Base-by-base conservation (phyloP, 306 rosid genomes). In the Macrotyloma uniflorum region DNA sequence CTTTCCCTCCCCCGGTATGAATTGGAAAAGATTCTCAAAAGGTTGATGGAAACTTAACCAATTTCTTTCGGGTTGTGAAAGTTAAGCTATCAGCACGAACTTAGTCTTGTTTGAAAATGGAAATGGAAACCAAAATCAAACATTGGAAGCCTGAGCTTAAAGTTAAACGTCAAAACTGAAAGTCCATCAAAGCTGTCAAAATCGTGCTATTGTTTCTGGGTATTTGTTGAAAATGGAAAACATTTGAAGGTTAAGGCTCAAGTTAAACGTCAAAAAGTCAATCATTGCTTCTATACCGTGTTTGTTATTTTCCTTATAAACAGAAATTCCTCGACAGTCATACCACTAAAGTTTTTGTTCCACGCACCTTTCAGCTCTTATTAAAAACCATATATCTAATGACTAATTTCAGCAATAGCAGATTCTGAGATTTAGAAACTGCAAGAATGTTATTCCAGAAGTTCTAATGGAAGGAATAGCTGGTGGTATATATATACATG, bases 51-150 rank as follows among this genome's bases (percentile, higher is more conserved):
- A 54, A 66, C 19, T 20, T 5, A 1, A 1, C 28, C 14, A 49
- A 16, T 74, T 59, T 9, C 43, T 51, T 43, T 47, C 26, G 11
- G n/a, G 18, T 19, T 74, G 24, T 38, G 30, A 28, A 49, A 70
- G 36, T 58, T 30, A 38, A 58, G 9, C 38, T 28, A 8, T 45
- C 30, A 53, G 67, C 81, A 54, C 18, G 35, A 23, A 22, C 47
- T 43, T 26, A 22, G 83, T 33, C 71, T 53, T 75, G 68, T 53
- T 72, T 42, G 59, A 72, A 73, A 65, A 22, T 53, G 30, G 33
- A 65, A 55, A 65, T 20, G 8, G 12, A 42, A 42, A 38, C 9
- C 11, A 8, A 42, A 63, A 40, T 32, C 75, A 66, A 67, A 46
- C 33, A 15, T 15, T 51, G n/a, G 18, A 55, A 67, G 50, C 20